Conservation (phyloP, 2,329 filamentous ascomycete species). For the Daldinia sp. region DNA sequence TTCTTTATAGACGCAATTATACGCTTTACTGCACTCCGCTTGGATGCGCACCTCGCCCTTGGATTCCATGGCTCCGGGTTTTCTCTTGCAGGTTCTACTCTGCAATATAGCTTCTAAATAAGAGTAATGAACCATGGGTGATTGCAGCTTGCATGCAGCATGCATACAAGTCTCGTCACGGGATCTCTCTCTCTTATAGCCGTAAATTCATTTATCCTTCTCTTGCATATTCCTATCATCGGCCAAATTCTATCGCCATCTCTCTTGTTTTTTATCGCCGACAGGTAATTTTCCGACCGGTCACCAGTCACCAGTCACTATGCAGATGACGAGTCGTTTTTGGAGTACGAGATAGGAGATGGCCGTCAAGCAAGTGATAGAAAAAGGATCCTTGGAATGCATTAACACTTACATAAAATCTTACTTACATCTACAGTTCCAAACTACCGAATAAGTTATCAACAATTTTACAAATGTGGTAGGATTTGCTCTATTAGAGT, state of each 20-base stretch:
- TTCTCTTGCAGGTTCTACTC: slow-evolving; percentile 22
- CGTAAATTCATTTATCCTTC: neutral
- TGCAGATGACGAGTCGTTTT: slow-evolving; percentile 33
- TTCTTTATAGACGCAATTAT: neutral
- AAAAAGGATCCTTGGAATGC: slow-evolving; percentile 1
- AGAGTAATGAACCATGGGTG: slow-evolving; percentile 28
- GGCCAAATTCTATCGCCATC: neutral
- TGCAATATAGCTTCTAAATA: slow-evolving; percentile 29
- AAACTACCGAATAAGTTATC: neutral
- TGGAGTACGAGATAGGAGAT: slow-evolving; percentile 22
- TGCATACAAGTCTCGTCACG: slow-evolving; percentile 37
- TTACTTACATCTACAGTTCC: neutral
- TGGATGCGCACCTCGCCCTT: neutral
- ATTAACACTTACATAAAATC: neutral
- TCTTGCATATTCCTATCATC: slow-evolving; percentile 1
- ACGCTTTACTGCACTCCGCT: slow-evolving; percentile 22
- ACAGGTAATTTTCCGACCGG: slow-evolving; percentile 21
- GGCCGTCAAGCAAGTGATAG: slow-evolving; percentile 1
- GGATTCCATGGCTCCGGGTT: slow-evolving; percentile 25
- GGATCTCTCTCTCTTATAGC: slow-evolving; percentile 23
- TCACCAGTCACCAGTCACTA: slow-evolving; percentile 30
- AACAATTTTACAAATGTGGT: neutral
- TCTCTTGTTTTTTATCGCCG: slow-evolving; percentile 15
- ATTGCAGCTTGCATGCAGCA: slow-evolving; percentile 37
- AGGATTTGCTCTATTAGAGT: neutral